Percentiles rank a stretch among this genome's conserved stretches.
Evolutionary conservation across 495 filamentous ascomycete species (phyloP).

Genomic region (Paragyromitra xinjiangensis): DNA sequence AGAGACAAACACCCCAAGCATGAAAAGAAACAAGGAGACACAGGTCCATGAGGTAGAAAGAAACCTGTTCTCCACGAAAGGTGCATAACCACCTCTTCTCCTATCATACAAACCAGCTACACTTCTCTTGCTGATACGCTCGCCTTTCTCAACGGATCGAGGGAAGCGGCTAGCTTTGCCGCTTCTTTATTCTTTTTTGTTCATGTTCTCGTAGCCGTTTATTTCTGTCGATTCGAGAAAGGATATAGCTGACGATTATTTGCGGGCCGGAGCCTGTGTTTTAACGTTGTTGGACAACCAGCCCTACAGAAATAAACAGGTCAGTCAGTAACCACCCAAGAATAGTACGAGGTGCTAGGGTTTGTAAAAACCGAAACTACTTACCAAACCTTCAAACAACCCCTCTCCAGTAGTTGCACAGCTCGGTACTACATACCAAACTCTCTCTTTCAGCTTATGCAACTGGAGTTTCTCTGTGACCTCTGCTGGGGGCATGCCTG

Average conservation of each 20-base stretch:
- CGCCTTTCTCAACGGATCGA: slow-evolving; percentile 1
- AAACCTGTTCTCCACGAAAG: slow-evolving; percentile 36
- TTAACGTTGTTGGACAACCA: slow-evolving; percentile 97
- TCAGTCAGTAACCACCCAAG: slow-evolving; percentile 19
- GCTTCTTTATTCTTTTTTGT: not conserved
- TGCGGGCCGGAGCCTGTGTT: slow-evolving; percentile 66
- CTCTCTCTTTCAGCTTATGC: slow-evolving; percentile 84
- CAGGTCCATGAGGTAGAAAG: slow-evolving; percentile 30
- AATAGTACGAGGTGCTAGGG: slow-evolving; percentile 6
- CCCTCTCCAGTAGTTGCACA: slow-evolving; percentile 94
- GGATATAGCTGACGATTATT: slow-evolving; percentile 54
- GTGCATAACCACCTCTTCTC: slow-evolving; percentile 27
- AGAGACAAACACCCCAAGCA: slow-evolving; percentile 44
- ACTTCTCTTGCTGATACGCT: slow-evolving; percentile 13
- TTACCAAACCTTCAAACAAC: slow-evolving; percentile 88
- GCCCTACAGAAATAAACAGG: slow-evolving; percentile 62
- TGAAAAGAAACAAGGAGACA: slow-evolving; percentile 31
- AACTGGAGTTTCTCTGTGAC: slow-evolving; percentile 86
- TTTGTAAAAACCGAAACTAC: slow-evolving; percentile 41
- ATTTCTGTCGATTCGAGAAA: slow-evolving; percentile 59
- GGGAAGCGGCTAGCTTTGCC: slow-evolving; percentile 11
- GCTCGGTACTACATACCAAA: slow-evolving; percentile 96
- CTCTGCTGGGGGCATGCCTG: slow-evolving; percentile 87
- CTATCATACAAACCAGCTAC: slow-evolving; percentile 50
- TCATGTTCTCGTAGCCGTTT: slow-evolving; percentile 42